Conservation (phyloP, 2,329 filamentous ascomycete genomes). For the Hypoxylon rubiginosum region DNA sequence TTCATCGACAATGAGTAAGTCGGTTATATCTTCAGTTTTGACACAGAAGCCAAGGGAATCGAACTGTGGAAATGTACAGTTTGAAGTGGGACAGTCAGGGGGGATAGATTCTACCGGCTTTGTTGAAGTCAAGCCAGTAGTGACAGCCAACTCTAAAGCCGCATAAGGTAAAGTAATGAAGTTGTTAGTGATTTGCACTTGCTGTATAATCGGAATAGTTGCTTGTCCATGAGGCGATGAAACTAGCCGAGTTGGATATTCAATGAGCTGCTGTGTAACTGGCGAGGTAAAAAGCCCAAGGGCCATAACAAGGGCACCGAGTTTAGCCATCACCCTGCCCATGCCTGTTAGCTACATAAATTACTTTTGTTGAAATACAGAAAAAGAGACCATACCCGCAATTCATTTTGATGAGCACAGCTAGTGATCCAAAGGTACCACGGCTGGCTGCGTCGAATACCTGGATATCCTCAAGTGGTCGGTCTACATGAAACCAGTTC, state of each 20-base stretch:
- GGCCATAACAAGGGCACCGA: conserved; percentile 39
- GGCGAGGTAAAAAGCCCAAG: conserved; percentile 29
- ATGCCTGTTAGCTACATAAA: background rate
- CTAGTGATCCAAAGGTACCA: conserved; percentile 26
- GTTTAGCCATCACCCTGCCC: conserved; percentile 31
- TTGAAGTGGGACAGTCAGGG: background rate
- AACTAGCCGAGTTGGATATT: conserved; percentile 23
- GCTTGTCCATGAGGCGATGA: background rate
- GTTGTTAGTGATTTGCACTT: background rate
- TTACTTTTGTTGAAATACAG: background rate
- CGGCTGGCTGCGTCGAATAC: conserved; percentile 39
- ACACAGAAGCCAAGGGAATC: background rate
- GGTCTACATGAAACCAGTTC: conserved; percentile 28
- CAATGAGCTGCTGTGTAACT: conserved; percentile 36
- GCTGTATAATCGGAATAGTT: background rate
- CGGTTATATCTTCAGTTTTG: background rate
- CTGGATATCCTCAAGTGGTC: conserved; percentile 34
- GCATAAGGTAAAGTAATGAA: background rate
- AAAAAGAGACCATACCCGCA: background rate
- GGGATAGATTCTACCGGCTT: background rate
- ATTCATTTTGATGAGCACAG: background rate
- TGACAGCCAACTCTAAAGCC: background rate
- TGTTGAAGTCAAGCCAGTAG: background rate
- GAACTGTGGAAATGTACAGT: background rate
- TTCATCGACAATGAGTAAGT: background rate